phyloP scores from a whole-genome alignment of 2,329 filamentous ascomycete species.

The Colletotrichum tropicicola region DNA sequence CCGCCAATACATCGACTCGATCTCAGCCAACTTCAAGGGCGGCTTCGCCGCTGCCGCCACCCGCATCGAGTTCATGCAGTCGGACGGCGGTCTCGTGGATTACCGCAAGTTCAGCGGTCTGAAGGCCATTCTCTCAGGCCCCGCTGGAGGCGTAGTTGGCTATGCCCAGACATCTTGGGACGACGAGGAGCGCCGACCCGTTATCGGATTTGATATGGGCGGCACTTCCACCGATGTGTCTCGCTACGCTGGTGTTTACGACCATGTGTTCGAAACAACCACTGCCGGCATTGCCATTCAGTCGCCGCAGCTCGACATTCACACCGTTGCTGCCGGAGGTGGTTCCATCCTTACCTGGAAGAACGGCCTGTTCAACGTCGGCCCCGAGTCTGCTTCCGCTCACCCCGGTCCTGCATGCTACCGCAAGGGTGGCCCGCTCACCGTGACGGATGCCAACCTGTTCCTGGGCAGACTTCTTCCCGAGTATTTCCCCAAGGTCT shows the following conservation, averaged over 20 bases:
- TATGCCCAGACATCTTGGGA: constrained; percentile 80
- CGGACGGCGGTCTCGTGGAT: constrained; percentile 60
- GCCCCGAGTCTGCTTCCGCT: constrained; percentile 75
- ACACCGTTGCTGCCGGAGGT: constrained; percentile 81
- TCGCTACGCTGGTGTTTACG: constrained; percentile 62
- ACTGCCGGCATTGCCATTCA: constrained; percentile 83
- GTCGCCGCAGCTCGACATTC: constrained; percentile 82
- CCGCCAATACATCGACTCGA: constrained; percentile 43
- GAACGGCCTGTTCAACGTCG: constrained; percentile 78
- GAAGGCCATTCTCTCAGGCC: constrained; percentile 76
- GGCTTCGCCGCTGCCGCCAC: constrained; percentile 45
- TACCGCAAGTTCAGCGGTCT: constrained; percentile 73
- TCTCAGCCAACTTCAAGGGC: constrained; percentile 45
- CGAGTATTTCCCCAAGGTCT: constrained; percentile 78
- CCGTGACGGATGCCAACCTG: constrained; percentile 77
- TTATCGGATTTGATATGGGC: constrained; percentile 79
- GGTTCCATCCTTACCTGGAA: constrained; percentile 76
- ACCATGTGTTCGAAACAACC: constrained; percentile 73
- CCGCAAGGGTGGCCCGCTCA: constrained; percentile 75
- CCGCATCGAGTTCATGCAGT: constrained; percentile 79
- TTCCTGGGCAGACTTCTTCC: constrained; percentile 68
- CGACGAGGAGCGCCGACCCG: constrained; percentile 69
- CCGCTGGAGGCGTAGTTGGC: constrained; percentile 81
- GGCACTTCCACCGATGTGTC: constrained; percentile 82
- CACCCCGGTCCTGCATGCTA: constrained; percentile 79